These are phyloP conservation scores for Mallotus nudiflorus DNA, from an alignment of 345 rosid species.

Conservation along the genomic window DNA sequence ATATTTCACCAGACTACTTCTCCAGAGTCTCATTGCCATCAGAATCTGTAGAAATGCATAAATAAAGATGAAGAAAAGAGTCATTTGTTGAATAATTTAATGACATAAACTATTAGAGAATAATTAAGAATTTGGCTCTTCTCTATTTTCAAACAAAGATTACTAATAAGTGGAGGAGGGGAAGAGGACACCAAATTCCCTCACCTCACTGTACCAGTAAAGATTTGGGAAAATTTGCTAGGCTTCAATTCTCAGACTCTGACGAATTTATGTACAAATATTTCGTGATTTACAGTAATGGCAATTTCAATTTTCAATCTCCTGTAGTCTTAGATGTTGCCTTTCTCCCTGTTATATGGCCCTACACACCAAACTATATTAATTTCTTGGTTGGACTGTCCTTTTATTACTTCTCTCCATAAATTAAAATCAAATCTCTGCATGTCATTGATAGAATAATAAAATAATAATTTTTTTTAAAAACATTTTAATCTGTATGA, in stretches of 20 bases:
- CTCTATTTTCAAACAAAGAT: neutral
- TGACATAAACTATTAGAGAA: neutral
- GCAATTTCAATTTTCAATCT: constrained; percentile 5
- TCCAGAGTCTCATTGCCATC: neutral
- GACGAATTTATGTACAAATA: neutral
- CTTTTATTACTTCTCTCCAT: neutral
- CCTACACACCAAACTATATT: constrained; percentile 31
- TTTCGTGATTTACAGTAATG: neutral
- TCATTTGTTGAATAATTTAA: neutral
- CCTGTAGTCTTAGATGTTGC: constrained; percentile 18
- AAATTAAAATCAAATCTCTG: too few species aligned
- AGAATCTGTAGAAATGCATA: neutral
- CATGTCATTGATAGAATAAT: too few species aligned
- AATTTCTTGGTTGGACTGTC: constrained; percentile 2
- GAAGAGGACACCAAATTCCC: too few species aligned
- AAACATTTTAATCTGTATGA: too few species aligned
- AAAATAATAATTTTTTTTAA: too few species aligned
- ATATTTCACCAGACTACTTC: neutral
- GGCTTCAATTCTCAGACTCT: neutral
- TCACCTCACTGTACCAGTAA: too few species aligned
- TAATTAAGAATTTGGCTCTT: neutral
- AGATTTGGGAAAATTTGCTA: too few species aligned
- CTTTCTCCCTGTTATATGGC: constrained; percentile 14
- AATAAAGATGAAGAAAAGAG: neutral
- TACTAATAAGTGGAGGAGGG: too few species aligned